phyloP scores from a whole-genome alignment of 805 yeast species.

The Saturnispora quitensis region DNA sequence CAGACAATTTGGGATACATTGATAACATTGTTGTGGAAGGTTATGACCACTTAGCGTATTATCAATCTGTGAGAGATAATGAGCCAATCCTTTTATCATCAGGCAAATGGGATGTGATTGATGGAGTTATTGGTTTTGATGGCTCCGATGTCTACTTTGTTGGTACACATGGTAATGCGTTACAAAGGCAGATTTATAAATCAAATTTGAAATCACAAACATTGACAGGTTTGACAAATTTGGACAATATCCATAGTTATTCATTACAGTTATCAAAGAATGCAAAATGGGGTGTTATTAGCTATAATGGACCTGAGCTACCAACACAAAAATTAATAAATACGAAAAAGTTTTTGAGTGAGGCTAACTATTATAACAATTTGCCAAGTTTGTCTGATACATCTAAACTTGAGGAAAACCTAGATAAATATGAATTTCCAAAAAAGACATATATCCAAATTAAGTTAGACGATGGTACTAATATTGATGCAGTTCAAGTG shows the following conservation, averaged over 20 bases:
- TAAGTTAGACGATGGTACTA: conserved; percentile 28
- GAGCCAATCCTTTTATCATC: conserved; percentile 34
- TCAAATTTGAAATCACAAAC: conserved; percentile 30
- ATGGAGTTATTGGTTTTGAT: conserved; percentile 41
- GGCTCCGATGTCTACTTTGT: conserved; percentile 42
- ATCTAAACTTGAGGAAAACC: conserved; percentile 3
- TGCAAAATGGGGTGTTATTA: conserved; percentile 41
- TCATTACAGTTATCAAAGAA: conserved; percentile 47
- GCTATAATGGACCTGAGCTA: conserved; percentile 39
- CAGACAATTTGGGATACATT: conserved; percentile 45
- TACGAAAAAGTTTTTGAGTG: conserved; percentile 12
- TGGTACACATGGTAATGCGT: conserved; percentile 45
- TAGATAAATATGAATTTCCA: conserved; percentile 40
- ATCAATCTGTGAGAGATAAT: conserved; percentile 29
- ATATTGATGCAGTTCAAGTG: conserved; percentile 49
- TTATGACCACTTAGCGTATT: conserved; percentile 57
- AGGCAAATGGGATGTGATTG: conserved; percentile 46
- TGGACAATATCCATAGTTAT: conserved; percentile 36
- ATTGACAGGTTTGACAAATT: conserved; percentile 22
- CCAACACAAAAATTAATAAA: conserved; percentile 38
- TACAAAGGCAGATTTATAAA: conserved; percentile 53
- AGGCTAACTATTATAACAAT: conserved; percentile 7
- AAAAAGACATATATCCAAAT: conserved; percentile 31
- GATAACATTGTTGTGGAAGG: conserved; percentile 50
- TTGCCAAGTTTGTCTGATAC: conserved; percentile 15